These are phyloP conservation scores for Ophiostoma angusticollis DNA, from an alignment of 2,329 filamentous ascomycete species.

Conservation along the genomic window DNA sequence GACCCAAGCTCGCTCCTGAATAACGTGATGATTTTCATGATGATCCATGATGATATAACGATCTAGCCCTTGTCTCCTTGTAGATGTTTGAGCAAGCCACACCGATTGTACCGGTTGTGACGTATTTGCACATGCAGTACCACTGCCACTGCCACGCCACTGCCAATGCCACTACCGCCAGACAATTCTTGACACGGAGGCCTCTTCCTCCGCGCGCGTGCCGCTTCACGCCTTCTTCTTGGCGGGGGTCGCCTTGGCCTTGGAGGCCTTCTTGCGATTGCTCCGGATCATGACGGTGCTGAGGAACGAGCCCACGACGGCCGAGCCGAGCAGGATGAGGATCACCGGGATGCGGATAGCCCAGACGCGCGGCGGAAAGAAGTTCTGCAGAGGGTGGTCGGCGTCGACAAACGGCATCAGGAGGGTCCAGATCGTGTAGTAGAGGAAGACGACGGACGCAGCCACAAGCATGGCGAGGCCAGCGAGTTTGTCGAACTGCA, in stretches of 20 bases:
- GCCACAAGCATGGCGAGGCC: constrained; percentile 57
- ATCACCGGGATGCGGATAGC: constrained; percentile 97
- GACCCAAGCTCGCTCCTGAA: no score
- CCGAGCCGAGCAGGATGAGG: constrained; percentile 78
- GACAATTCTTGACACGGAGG: no score
- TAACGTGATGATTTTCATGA: no score
- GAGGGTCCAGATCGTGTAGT: constrained; percentile 97
- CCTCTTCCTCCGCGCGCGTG: no score
- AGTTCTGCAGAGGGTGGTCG: constrained; percentile 80
- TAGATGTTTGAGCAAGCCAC: no score
- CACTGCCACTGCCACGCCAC: no score
- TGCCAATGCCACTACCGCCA: no score
- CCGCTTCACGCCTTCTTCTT: constrained; percentile 71
- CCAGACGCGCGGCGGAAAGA: constrained; percentile 97
- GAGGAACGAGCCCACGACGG: constrained; percentile 92
- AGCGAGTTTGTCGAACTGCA: constrained; percentile 76
- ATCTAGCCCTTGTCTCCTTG: no score
- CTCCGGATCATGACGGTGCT: constrained; percentile 97
- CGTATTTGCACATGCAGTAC: no score
- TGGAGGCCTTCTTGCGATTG: constrained; percentile 93
- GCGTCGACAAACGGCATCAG: constrained; percentile 98
- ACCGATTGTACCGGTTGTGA: no score
- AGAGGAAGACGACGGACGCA: constrained; percentile 53
- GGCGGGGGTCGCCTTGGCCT: constrained; percentile 59
- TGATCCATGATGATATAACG: no score